Evolutionary conservation across 1,284 basidiomycete genomes (phyloP), one percentile per base, ranked within the genome.

Genomic region (Irpex lacteus): DNA sequence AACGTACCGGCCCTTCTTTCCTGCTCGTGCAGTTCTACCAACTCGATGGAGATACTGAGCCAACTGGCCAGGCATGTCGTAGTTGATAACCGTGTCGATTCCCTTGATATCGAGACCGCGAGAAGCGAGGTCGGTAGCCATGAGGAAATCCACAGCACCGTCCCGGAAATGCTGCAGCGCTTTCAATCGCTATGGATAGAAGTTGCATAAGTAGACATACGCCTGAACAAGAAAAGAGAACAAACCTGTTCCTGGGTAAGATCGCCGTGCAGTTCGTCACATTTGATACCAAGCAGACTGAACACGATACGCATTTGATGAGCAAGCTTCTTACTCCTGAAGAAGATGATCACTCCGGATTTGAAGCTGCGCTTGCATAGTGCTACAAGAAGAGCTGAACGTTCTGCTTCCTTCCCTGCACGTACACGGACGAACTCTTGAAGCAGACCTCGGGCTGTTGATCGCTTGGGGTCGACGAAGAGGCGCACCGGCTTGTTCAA

Each of bases 41-140:
- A 98, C 96, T 65, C 97, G 92, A 77, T 99, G 97, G 44, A 98
- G 83, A 78, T 99, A 99, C 72, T 96, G 95, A 9, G 95, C 89
- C 50, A 98, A 82, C 72, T 97, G 94, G 18, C 87, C 86, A 3
- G 97, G 96, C 96, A 98, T 98, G 76, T 98, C 96, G 74, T 96
- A 98, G 77, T 98, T 98, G 74, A 98, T 95, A 63, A 98, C 95
- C 0, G 95, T 96, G 73, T 98, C 93, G n/a, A 98, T 91, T 18
- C 96, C 96, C 72, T 96, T 97, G 80, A 98, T 98, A 79, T 98
- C 96, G 37, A 98, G 83, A 77, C 96, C 96, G 70, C 96, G 90
- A 66, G 95, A 94, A 26, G 97, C 97, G 19, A 99, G 82, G 76
- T 98, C 97, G 0, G 97, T 99, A 0, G 96, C 96, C 81, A 98